These are phyloP conservation scores for Podospora bellae-mahoneyi DNA, from an alignment of 495 filamentous ascomycete species.

Conservation along the genomic window DNA sequence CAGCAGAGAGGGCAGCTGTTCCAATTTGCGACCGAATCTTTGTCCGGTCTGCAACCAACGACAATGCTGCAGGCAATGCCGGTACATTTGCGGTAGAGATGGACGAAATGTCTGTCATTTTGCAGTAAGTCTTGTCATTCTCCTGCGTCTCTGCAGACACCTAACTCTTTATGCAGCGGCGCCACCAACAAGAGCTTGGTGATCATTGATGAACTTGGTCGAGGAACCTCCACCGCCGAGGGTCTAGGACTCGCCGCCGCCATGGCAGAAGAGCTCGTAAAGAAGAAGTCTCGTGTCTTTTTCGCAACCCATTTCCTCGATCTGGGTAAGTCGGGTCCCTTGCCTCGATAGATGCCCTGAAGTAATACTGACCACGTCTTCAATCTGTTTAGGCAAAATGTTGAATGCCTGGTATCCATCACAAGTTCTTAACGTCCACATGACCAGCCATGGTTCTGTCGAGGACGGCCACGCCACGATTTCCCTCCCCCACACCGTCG, in stretches of 20 bases:
- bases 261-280: constrained; percentile 79
- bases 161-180: constrained; percentile 44
- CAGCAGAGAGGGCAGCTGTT: constrained; percentile 77
- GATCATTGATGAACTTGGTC: constrained; percentile 89
- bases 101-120: constrained; percentile 90
- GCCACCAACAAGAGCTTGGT: constrained; percentile 71
- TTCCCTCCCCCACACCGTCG: not conserved
- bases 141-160: not conserved
- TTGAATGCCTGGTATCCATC: not conserved
- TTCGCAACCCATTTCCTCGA: constrained; percentile 92
- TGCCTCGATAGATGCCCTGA: not conserved
- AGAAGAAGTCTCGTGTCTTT: constrained; percentile 74
- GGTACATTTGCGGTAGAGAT: constrained; percentile 95
- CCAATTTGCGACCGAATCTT: constrained; percentile 81
- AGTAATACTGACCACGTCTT: not conserved
- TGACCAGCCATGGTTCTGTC: not conserved
- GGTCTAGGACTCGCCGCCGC: constrained; percentile 86
- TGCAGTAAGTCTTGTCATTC: constrained; percentile 42
- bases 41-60: constrained; percentile 78
- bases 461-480: not conserved
- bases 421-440: not conserved
- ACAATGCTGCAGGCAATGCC: constrained; percentile 85
- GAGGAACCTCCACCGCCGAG: constrained; percentile 86
- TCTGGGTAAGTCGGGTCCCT: constrained; percentile 45
- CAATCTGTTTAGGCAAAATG: not conserved